A percentile compares a stretch with the other conserved stretches of the same genome.
phyloP scores from a whole-genome alignment of 1,284 basidiomycete genomes.

The Austroboletus novae-zelandiae region DNA sequence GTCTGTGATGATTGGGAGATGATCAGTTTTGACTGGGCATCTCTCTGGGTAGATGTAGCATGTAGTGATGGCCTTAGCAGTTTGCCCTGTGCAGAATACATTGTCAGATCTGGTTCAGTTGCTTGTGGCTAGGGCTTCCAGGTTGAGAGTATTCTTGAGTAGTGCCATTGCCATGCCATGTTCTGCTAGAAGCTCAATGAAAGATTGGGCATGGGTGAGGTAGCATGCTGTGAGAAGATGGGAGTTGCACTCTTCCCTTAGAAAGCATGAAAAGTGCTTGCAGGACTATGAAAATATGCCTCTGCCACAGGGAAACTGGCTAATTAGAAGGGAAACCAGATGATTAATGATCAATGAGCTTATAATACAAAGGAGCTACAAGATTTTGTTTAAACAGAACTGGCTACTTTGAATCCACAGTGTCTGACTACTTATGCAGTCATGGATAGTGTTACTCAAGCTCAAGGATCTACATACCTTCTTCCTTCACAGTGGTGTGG shows the following conservation, averaged over 20 bases:
- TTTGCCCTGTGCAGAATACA: conserved; percentile 8
- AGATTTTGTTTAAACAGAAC: conserved; percentile 11
- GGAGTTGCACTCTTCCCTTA: conserved; percentile 31
- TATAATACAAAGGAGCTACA: conserved; percentile 30
- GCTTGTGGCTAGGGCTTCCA: background rate
- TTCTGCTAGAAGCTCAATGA: background rate
- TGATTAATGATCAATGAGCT: conserved; percentile 38
- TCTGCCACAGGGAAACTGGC: conserved; percentile 28
- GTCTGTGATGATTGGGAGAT: conserved; percentile 2
- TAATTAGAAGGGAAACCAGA: conserved; percentile 24
- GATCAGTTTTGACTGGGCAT: conserved; percentile 1
- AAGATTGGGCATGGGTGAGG: background rate
- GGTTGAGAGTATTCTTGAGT: background rate
- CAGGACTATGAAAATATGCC: conserved; percentile 35
- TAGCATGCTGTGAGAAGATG: conserved; percentile 15
- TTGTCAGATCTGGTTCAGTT: conserved; percentile 12
- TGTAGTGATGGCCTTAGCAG: background rate
- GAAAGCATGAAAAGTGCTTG: no score
- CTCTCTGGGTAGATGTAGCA: background rate
- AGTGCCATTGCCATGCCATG: background rate
- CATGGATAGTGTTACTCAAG: no score
- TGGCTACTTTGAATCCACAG: background rate
- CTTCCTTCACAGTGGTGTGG: no score
- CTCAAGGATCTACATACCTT: no score
- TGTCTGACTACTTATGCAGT: conserved; percentile 37